Evolutionary conservation across 73 alveolate species (phyloP), one percentile per base, ranked within the genome.

Genomic region (Paramecium biaurelia): DNA sequence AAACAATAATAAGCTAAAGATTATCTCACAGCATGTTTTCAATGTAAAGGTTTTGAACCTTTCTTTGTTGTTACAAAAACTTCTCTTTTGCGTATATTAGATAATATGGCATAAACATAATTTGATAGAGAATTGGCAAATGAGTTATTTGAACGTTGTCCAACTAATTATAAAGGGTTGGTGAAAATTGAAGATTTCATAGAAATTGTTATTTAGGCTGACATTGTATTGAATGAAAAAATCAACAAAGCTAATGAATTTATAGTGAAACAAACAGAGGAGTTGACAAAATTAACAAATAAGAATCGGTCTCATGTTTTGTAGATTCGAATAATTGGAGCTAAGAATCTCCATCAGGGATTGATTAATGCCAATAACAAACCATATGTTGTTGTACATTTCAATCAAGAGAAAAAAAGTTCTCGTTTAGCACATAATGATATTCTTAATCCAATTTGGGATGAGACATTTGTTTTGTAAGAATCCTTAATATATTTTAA

Each of bases 141-240:
- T n/a, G 87, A 74, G 45, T 37, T 74, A 12, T 32, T 74, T 74
- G 87, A 74, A 74, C 35, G 24, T n/a, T 34, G 56, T 74, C 87
- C 87, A 74, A 37, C 21, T 2, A 74, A 74, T 74, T 74, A 11
- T 15, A 34, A 74, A 20, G 87, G 87, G 15, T 24, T 41, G 37
- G 35, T 74, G 12, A 74, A 74, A 74, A 74, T 74, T n/a, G 87
- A 74, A 74, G 59, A 74, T 74, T 74, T 74, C 67, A 74, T 74
- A 8, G 87, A 74, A 15, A 21, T 74, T 5, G 67, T 74, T n/a
- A 74, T 74, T 37, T 9, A 74, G 58, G 87, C 87, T 12, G 87
- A 74, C 38, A 37, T 37, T 15, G 35, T 37, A 28, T 37, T 74
- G 45, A 74, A 74, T 74, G 57, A 74, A 74, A 74, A 74, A 41